Conservation (phyloP, 768 basidiomycete species). For the Lepiota brunneoincarnata region DNA sequence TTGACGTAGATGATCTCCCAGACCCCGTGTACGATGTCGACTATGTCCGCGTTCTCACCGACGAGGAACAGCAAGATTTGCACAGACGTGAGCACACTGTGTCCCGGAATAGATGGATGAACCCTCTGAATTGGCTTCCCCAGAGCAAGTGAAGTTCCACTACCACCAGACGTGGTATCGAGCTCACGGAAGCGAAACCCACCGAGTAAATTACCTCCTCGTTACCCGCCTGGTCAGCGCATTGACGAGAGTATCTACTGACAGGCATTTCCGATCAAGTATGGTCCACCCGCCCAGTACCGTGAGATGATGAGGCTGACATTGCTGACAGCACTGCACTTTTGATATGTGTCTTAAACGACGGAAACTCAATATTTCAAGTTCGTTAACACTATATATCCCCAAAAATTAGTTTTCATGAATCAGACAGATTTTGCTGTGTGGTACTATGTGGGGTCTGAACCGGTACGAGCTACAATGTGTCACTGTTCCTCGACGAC, state of each 20-base stretch:
- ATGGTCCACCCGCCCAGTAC: constrained; percentile 16
- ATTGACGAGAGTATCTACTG: constrained; percentile 2
- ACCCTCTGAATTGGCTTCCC: constrained; percentile 4
- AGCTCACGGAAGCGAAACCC: constrained; percentile 81
- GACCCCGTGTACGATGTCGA: constrained; percentile 72
- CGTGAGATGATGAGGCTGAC: neutral
- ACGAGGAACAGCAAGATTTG: constrained; percentile 60
- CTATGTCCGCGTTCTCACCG: constrained; percentile 68
- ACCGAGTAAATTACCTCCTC: constrained; percentile 44
- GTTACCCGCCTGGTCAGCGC: neutral
- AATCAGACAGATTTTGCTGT: constrained; percentile 50
- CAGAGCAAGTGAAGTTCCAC: constrained; percentile 69
- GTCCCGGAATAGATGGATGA: neutral
- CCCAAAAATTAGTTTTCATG: neutral
- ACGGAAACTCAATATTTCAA: constrained; percentile 82
- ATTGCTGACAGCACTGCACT: constrained; percentile 51
- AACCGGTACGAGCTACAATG: constrained; percentile 46
- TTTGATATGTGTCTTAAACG: constrained; percentile 68
- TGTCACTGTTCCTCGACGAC: neutral
- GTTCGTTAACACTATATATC: constrained; percentile 25
- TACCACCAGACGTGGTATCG: constrained; percentile 83
- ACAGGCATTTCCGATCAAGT: constrained; percentile 73
- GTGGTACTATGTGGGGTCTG: constrained; percentile 80
- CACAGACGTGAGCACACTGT: constrained; percentile 54
- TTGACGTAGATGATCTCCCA: constrained; percentile 76